Evolutionary conservation across 306 rosid species (phyloP), one percentile per base, ranked within the genome.

Genomic region (Sesbania bispinosa): DNA sequence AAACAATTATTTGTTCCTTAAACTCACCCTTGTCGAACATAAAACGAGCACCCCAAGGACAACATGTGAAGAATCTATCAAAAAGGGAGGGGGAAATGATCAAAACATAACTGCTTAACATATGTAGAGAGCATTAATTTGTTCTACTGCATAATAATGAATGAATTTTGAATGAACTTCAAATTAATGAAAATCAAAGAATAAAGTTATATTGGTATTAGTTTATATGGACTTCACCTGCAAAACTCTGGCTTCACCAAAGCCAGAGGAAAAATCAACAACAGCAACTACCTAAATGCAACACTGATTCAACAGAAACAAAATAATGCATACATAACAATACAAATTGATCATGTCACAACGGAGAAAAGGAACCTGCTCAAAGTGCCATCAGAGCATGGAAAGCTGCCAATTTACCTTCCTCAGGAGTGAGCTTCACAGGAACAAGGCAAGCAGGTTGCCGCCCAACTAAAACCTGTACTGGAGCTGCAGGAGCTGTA

Each of bases 381-480:
- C 76, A 93, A 42, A 93, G 94, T 52, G 99, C 96, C 99, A 94
- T 86, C 91, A 91, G 97, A 60, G 97, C 99, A 85, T 94, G 99
- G 81, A 91, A 78, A 54, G 99, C 99, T 38, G 92, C 99, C 77
- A 94, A 79, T 80, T 94, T 96, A 77, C 88, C 96, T 64, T 90
- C 98, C 78, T 94, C 98, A 2, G 90, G 87, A 63, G 88, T 89
- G 48, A 82, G 92, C 78, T 79, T 94, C 7, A 88, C 86, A 23
- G 92, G 82, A 21, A 58, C 27, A 18, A 96, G 97, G 6, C 87
- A 95, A 67, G 86, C 60, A 27, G 96, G 84, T 81, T 76, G 96
- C 61, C 81, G 79, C 51, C 96, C 88, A 3, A 86, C 84, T 73
- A 96, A 95, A 62, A 80, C 92, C 32, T 86, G 86, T 75, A 86